Evolutionary conservation across 768 basidiomycete species (phyloP), one percentile per base, ranked within the genome.

Genomic region (Phaeotremella fagi): DNA sequence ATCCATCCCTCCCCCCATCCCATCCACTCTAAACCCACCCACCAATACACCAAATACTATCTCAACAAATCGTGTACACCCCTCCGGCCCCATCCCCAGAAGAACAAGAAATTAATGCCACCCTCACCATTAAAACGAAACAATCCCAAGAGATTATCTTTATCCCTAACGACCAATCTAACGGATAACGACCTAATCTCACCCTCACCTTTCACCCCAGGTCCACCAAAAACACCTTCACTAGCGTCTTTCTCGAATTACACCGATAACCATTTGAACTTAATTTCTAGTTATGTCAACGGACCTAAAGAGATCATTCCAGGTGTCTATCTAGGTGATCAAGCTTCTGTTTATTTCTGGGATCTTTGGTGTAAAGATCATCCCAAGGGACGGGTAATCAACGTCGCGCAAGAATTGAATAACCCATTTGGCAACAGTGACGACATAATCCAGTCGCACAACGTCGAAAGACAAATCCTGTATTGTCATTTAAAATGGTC

Each of bases 401-500:
- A 75, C 52, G 73, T 73, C 23, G 73, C 73, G 15, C 66, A 73
- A 42, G 73, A 75, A 54, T 57, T 75, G 20, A 58, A 63, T 4
- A 62, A 65, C 48, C 71, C 66, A 3, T 68, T 68, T 36, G 57
- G 38, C n/a, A 29, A 47, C 5, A 22, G 43, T 7, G 26, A 24
- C n/a, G 66, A 64, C 44, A 47, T 55, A n/a, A 37, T 63, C 35
- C 55, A 53, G 14, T 33, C 23, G 0, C 63, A 64, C 41, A 55
- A 57, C 18, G 45, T 74, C 7, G 66, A 70, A 9, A 12, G 38
- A 22, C 7, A 11, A 20, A 20, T 41, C 12, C 12, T 12, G 7
- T 75, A 75, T 37, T 52, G 58, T 33, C 71, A 75, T 52, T 50
- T 71, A 22, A 52, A 51, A 23, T 75, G 73, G 73, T 63, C 61